Base-by-base conservation (phyloP, 139 green algal genomes). In the Chlamydomonas applanata region DNA sequence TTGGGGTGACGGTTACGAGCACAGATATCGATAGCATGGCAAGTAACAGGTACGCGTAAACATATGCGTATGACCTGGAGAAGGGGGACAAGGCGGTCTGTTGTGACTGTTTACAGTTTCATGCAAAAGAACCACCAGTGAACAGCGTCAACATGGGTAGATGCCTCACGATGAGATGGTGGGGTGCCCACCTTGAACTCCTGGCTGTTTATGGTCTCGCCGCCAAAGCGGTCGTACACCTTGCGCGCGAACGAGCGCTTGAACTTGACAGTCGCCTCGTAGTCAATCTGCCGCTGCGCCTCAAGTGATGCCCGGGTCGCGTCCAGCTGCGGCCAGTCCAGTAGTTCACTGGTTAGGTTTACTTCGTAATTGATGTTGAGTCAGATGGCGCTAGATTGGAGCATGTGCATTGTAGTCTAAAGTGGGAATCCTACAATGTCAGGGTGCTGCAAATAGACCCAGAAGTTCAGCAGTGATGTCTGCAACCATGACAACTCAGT, bases 191-290 rank as follows among this genome's bases (percentile, higher is more conserved):
- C 79, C 75, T 85, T 71, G 74, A 84, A 91, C 13, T 36, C 72
- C 4, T 66, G 32, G 25, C 56, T 80, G 45, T 83, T 24, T 53
- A 92, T 45, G 30, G 76, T 79, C 13, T 76, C 73, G 1, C 66
- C 46, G 3, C 82, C 83, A 29, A 82, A 75, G 11, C 54, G 49
- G 62, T 94, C 82, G 56, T 79, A 89, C 61, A 85, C 67, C 71
- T 78, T 80, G 62, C 77, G 80, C 2, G 77, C 75, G 44, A 79
- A 87, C 34, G 17, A 13, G 20, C 88, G 76, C 87, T 98, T 98
- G 34, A 74, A 75, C 0, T 71, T 63, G 85, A 97, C 71, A 0
- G 88, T 95, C 1, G 20, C 82, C 69, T 96, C 87, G 71, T 98
- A 98, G 67, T 98, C 94, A 34, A 97, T 83, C 25, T 89, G 72